Percentiles rank a stretch among this genome's conserved stretches.
phyloP scores from a whole-genome alignment of 164 flowering plant genomes.

The Aristolochia californica region DNA sequence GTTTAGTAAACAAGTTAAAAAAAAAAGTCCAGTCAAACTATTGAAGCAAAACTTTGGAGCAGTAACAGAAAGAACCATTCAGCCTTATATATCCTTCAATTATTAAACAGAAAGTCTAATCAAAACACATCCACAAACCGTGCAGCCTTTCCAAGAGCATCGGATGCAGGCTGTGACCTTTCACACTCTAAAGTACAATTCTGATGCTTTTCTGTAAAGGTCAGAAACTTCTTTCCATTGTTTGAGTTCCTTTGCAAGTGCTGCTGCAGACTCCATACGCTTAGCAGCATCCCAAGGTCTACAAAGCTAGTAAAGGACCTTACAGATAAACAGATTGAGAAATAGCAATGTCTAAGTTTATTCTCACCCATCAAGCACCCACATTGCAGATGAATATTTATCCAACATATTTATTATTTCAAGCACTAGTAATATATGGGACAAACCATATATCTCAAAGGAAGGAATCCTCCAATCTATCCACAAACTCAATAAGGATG shows the following conservation, averaged over 20 bases:
- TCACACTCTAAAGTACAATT: constrained; percentile 71
- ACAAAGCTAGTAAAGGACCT: constrained; percentile 36
- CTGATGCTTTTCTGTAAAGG: constrained; percentile 70
- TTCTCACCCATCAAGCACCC: constrained; percentile 1
- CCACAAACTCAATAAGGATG: too few species aligned
- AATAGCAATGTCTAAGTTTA: background rate
- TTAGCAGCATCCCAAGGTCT: constrained; percentile 99
- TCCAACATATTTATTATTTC: too few species aligned
- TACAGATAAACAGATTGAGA: background rate
- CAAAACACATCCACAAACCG: constrained; percentile 34
- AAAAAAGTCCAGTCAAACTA: too few species aligned
- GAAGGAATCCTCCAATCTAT: too few species aligned
- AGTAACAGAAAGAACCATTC: constrained; percentile 2
- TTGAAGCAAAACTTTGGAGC: too few species aligned
- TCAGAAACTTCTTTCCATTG: constrained; percentile 84
- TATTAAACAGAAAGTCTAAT: background rate
- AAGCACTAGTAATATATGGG: too few species aligned
- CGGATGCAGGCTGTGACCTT: constrained; percentile 90
- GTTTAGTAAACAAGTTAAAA: background rate
- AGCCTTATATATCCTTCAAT: background rate
- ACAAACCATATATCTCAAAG: too few species aligned
- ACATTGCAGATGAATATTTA: background rate
- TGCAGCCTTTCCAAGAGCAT: constrained; percentile 93
- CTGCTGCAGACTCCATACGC: constrained; percentile 92
- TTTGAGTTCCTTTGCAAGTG: constrained; percentile 62